Percentiles rank a stretch among this genome's conserved stretches.
Conservation (phyloP, 1,139 yeast species). For the Yamadazyma friedrichii region DNA sequence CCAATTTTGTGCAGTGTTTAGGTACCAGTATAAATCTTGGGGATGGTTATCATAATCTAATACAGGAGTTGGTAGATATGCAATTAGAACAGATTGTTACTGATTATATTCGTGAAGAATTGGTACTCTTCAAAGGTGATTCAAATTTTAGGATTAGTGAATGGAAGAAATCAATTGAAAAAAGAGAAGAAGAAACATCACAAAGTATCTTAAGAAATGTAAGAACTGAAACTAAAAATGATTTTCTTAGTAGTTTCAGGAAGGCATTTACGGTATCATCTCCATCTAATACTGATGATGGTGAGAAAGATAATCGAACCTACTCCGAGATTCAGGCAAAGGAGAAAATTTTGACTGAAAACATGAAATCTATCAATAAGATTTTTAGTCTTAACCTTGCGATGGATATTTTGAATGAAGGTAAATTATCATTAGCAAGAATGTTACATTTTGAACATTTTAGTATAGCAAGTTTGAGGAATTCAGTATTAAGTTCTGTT, state of each 20-base stretch:
- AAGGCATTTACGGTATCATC: slow-evolving; percentile 53
- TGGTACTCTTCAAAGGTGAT: slow-evolving; percentile 26
- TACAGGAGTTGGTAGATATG: slow-evolving; percentile 46
- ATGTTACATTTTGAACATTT: slow-evolving; percentile 33
- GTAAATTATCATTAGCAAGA: slow-evolving; percentile 34
- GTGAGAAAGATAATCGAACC: slow-evolving; percentile 20
- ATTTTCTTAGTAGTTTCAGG: slow-evolving; percentile 57
- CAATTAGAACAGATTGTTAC: slow-evolving; percentile 46
- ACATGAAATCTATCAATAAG: slow-evolving; percentile 40
- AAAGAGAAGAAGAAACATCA: slow-evolving; percentile 41
- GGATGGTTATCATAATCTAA: slow-evolving; percentile 27
- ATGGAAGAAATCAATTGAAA: slow-evolving; percentile 36
- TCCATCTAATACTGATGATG: slow-evolving; percentile 14
- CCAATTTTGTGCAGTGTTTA: slow-evolving; percentile 25
- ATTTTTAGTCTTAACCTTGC: slow-evolving; percentile 43
- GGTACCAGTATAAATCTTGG: slow-evolving; percentile 35
- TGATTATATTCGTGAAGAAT: slow-evolving; percentile 51
- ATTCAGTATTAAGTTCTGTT: slow-evolving; percentile 33
- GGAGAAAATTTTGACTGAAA: slow-evolving; percentile 43
- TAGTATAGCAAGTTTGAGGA: slow-evolving; percentile 31
- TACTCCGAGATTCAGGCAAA: slow-evolving; percentile 44
- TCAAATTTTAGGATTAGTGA: slow-evolving; percentile 26
- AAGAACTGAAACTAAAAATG: slow-evolving; percentile 41
- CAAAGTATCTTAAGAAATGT: slow-evolving; percentile 41
- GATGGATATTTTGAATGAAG: slow-evolving; percentile 37